Evolutionary conservation across 208 protist genomes (phyloP), one percentile per base, ranked within the genome.

Genomic region (Entamoeba moshkovskii): DNA sequence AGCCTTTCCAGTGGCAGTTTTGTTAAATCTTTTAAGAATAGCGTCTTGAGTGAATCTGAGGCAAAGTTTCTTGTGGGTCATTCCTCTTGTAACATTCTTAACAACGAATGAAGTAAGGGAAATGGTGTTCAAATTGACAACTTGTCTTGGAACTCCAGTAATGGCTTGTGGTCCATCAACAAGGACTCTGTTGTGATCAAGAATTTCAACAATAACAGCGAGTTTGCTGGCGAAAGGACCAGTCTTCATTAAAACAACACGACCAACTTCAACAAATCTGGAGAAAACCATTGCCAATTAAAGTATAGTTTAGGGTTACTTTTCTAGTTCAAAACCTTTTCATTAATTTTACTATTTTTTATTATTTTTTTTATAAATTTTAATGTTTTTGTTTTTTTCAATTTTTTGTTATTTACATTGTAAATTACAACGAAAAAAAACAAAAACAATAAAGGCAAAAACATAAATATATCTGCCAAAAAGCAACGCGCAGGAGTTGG

Each of bases 221-320:
- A 93, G n/a, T 93, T 93, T 93, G 22, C n/a, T 66, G 49, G 33
- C 92, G n/a, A 66, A 93, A 66, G 47, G 47, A 33, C 92, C 92
- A 93, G 49, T 38, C 49, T 52, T 93, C 18, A 93, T 93, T 33
- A 93, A 66, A 93, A 93, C 92, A 44, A 93, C 49, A 66, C 92
- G 47, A 66, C 92, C 92, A 93, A 66, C 92, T 93, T 93, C 92
- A 25, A 93, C 92, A 93, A 93, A 93, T 93, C 92, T 25, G n/a
- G 59, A 42, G 59, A 73, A 73, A 25, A 73, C 59, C 59, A 73
- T 73, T 73, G 59, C n/a, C 59, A 73, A 73, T 73, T 73, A 42
- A 25, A 42, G n/a, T 73, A 22, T 73, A 42, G 29, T 73, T 73
- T 73, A 73, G 59, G 59, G 59, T 73, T 73, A 11, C 59, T 73